Evolutionary conservation across 768 basidiomycete genomes (phyloP).

Genomic region (Lentinus brumalis): DNA sequence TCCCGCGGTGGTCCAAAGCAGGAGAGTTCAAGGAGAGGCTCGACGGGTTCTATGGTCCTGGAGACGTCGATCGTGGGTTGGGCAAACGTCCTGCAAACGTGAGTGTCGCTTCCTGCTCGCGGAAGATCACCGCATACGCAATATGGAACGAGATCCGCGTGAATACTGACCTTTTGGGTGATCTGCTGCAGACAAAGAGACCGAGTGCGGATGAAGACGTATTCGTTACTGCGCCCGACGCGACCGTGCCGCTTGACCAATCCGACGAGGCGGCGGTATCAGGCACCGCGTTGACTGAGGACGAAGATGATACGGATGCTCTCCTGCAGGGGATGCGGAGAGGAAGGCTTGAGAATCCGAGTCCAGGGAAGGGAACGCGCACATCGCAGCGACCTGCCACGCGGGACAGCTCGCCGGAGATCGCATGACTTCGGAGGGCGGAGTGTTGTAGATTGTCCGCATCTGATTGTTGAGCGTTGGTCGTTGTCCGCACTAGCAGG

Average conservation of each 20-base stretch:
- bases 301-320: not conserved
- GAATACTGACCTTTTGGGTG: not conserved
- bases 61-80: slow-evolving; percentile 15
- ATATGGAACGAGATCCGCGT: not conserved
- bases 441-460: not conserved
- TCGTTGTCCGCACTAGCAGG: too few species aligned
- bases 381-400: not conserved
- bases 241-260: not conserved
- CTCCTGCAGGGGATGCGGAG: slow-evolving; percentile 1
- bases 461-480: too few species aligned
- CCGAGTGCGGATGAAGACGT: not conserved
- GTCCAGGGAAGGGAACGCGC: not conserved
- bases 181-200: not conserved
- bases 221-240: not conserved
- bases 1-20: slow-evolving; percentile 18
- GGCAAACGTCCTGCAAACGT: slow-evolving; percentile 14
- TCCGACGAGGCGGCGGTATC: not conserved
- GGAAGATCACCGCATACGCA: not conserved
- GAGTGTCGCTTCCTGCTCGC: not conserved
- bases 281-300: not conserved
- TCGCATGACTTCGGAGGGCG: not conserved
- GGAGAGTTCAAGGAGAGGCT: slow-evolving; percentile 23
- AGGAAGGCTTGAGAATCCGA: slow-evolving; percentile 1
- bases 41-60: slow-evolving; percentile 17
- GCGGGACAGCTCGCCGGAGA: not conserved